These are phyloP conservation scores for Letharia lupina DNA, from an alignment of 495 filamentous ascomycete species.

Conservation along the genomic window DNA sequence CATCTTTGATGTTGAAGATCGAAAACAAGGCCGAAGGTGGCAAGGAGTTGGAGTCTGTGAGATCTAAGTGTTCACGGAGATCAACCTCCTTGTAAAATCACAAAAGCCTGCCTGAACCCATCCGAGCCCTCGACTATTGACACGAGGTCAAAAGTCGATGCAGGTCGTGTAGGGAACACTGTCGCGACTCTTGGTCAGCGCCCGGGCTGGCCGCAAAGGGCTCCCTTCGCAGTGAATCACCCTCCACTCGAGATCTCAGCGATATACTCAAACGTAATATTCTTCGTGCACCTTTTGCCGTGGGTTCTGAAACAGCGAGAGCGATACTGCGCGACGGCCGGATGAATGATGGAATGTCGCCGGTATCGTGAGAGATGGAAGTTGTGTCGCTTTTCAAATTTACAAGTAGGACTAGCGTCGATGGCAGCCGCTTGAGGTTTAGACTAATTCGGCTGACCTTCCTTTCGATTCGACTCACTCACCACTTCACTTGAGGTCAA, in stretches of 20 bases:
- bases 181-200: conserved; percentile 12
- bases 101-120: conserved; percentile 17
- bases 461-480: too few species aligned
- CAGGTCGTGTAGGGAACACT: background rate
- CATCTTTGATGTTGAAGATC: conserved; percentile 52
- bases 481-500: too few species aligned
- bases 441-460: background rate
- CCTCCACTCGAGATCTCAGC: conserved; percentile 7
- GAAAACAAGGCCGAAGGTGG: conserved; percentile 8
- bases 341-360: conserved; percentile 8
- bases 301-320: background rate
- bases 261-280: background rate
- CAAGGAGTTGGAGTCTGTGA: conserved; percentile 3
- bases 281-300: background rate
- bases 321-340: background rate
- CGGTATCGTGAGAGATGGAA: conserved; percentile 10
- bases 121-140: conserved; percentile 12
- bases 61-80: conserved; percentile 7
- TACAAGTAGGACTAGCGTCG: conserved; percentile 6
- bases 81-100: conserved; percentile 8
- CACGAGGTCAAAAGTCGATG: conserved; percentile 11
- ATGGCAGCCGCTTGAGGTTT: background rate
- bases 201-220: conserved; percentile 18
- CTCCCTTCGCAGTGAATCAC: conserved; percentile 17
- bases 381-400: conserved; percentile 6